Evolutionary conservation across 805 yeast genomes (phyloP).

Genomic region (Blastobotrys mokoenaii): DNA sequence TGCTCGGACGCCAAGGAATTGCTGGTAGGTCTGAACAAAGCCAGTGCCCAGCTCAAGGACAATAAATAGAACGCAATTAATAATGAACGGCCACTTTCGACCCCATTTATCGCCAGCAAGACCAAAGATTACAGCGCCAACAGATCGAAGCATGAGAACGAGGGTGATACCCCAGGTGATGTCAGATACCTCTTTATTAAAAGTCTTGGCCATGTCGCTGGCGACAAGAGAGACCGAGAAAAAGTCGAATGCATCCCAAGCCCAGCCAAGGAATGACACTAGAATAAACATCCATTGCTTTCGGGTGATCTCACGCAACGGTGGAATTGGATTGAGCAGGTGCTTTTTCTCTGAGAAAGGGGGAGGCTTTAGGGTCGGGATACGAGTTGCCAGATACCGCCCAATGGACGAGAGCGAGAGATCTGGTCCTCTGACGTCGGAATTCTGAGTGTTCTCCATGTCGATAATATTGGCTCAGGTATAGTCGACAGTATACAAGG

Average conservation of each 20-base stretch:
- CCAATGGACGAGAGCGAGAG: slow-evolving; percentile 18
- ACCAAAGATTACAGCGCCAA: slow-evolving; percentile 65
- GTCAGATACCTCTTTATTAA: slow-evolving; percentile 37
- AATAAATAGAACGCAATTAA: slow-evolving; percentile 43
- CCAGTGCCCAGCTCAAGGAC: slow-evolving; percentile 59
- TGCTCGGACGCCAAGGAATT: slow-evolving; percentile 55
- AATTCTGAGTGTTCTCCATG: not conserved
- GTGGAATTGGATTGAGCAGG: slow-evolving; percentile 54
- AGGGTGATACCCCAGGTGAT: slow-evolving; percentile 69
- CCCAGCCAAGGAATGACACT: slow-evolving; percentile 59
- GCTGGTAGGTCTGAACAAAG: slow-evolving; percentile 48
- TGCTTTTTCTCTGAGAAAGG: slow-evolving; percentile 14
- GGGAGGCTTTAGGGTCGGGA: slow-evolving; percentile 26
- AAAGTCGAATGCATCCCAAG: slow-evolving; percentile 66
- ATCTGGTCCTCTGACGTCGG: slow-evolving; percentile 15
- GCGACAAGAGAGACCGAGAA: slow-evolving; percentile 54
- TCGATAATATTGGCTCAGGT: too few relatives aligned
- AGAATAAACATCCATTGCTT: slow-evolving; percentile 54
- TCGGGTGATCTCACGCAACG: slow-evolving; percentile 39
- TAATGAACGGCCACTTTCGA: slow-evolving; percentile 58
- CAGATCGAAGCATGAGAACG: slow-evolving; percentile 62
- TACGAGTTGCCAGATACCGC: slow-evolving; percentile 26
- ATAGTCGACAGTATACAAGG: too few relatives aligned
- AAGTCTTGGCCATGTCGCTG: slow-evolving; percentile 39
- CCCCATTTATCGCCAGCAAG: slow-evolving; percentile 52